Percentiles rank a stretch among this genome's conserved stretches.
Evolutionary conservation across 495 filamentous ascomycete species (phyloP).

Genomic region (Tuber brumale): DNA sequence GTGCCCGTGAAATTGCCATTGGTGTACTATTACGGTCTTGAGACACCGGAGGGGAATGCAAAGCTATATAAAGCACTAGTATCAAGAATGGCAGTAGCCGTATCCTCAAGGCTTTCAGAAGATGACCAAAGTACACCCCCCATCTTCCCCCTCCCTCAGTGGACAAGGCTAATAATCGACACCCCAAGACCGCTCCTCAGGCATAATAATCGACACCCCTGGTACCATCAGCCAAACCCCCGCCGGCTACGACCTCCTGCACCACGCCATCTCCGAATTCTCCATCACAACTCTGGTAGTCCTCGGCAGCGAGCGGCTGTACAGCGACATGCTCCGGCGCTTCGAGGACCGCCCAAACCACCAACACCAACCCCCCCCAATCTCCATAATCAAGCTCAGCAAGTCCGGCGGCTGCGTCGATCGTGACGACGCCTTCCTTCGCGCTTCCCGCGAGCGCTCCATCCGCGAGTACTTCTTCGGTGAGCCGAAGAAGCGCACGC

Average conservation of each 20-base stretch:
- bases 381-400: conserved; percentile 69
- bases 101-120: conserved; percentile 69
- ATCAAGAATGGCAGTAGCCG: conserved; percentile 70
- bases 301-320: conserved; percentile 74
- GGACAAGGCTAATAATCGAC: background rate
- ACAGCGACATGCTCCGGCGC: conserved; percentile 66
- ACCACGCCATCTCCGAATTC: conserved; percentile 83
- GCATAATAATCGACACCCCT: conserved; percentile 81
- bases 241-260: conserved; percentile 63
- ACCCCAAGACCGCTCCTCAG: conserved; percentile 45
- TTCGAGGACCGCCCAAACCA: conserved; percentile 54
- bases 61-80: conserved; percentile 65
- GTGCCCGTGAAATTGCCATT: conserved; percentile 86
- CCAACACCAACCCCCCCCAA: conserved; percentile 46
- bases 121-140: conserved; percentile 49
- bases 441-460: conserved; percentile 59
- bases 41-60: conserved; percentile 66
- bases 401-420: conserved; percentile 86
- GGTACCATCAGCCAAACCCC: conserved; percentile 57
- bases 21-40: conserved; percentile 80
- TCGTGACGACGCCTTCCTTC: conserved; percentile 68
- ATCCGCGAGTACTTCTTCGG: conserved; percentile 96
- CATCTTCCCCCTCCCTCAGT: background rate
- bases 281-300: conserved; percentile 74
- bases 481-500: conserved; percentile 57